Evolutionary conservation across 768 basidiomycete genomes (phyloP).

Genomic region (Leucocoprinus birnbaumii): DNA sequence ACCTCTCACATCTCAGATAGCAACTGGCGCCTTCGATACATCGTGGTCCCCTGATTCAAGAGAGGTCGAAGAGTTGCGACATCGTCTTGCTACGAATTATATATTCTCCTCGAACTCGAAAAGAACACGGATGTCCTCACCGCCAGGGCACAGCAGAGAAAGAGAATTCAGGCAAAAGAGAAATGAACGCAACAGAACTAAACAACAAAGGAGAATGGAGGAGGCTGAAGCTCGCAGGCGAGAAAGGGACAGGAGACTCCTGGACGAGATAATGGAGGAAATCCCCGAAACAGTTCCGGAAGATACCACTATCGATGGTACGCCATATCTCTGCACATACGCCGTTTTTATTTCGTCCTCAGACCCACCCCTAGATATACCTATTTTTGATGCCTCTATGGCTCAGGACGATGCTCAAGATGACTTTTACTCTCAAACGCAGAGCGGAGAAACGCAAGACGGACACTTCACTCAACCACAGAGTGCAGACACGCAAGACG

Average conservation of each 20-base stretch:
- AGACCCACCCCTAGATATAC: background rate
- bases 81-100: background rate
- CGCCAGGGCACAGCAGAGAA: background rate
- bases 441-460: constrained; percentile 5
- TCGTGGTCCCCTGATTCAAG: constrained; percentile 10
- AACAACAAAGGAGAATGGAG: constrained; percentile 3
- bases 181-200: constrained; percentile 1
- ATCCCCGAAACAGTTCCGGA: constrained; percentile 20
- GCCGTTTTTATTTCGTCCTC: no score
- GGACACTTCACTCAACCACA: no score
- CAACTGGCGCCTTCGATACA: background rate
- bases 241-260: constrained; percentile 37
- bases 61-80: constrained; percentile 3
- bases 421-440: background rate
- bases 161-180: constrained; percentile 1
- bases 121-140: constrained; percentile 2
- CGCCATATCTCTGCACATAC: no score
- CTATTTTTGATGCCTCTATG: background rate
- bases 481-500: no score
- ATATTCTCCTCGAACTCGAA: background rate
- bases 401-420: background rate
- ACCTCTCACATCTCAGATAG: background rate
- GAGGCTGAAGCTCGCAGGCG: constrained; percentile 32
- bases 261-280: constrained; percentile 39
- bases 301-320: constrained; percentile 11